A percentile compares a stretch with the other conserved stretches of the same genome.
Evolutionary conservation across 305 asterid genomes (phyloP).

Genomic region (Salvia sclarea): DNA sequence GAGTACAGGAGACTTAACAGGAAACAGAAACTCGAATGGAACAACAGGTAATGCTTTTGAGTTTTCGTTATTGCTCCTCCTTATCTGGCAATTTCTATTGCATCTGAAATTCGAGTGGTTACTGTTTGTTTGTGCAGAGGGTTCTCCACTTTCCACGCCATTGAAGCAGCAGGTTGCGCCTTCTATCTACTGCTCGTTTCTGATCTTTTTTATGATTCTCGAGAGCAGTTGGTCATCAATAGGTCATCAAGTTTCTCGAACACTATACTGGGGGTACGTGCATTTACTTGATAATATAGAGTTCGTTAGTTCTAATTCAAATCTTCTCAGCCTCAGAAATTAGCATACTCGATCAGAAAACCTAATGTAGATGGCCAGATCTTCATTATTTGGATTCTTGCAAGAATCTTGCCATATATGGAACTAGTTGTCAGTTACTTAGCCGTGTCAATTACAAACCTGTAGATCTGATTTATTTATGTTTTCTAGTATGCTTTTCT

Average conservation of each 20-base stretch:
- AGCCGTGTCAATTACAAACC: background rate
- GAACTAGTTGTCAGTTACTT: background rate
- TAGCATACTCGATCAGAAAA: background rate
- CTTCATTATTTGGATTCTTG: background rate
- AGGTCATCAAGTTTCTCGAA: conserved; percentile 67
- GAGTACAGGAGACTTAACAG: conserved; percentile 59
- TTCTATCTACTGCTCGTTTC: conserved; percentile 64
- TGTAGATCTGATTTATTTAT: background rate
- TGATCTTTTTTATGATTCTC: conserved; percentile 53
- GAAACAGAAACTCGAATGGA: conserved; percentile 75
- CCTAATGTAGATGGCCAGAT: background rate
- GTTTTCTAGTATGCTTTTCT: conserved; percentile 4
- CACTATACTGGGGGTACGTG: conserved; percentile 69
- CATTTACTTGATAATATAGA: background rate
- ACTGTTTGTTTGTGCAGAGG: conserved; percentile 53
- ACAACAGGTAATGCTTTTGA: conserved; percentile 57
- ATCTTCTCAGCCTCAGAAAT: background rate
- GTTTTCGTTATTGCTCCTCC: conserved; percentile 7
- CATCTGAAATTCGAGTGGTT: background rate
- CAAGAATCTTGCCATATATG: background rate
- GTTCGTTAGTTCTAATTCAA: background rate
- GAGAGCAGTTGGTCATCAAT: conserved; percentile 51
- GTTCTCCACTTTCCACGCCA: conserved; percentile 86
- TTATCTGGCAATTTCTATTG: background rate
- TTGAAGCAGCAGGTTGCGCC: conserved; percentile 56